A percentile compares a stretch with the other conserved stretches of the same genome.
These are phyloP conservation scores for Verbascum thapsus DNA, from an alignment of 257 asterid genomes.

Conservation along the genomic window DNA sequence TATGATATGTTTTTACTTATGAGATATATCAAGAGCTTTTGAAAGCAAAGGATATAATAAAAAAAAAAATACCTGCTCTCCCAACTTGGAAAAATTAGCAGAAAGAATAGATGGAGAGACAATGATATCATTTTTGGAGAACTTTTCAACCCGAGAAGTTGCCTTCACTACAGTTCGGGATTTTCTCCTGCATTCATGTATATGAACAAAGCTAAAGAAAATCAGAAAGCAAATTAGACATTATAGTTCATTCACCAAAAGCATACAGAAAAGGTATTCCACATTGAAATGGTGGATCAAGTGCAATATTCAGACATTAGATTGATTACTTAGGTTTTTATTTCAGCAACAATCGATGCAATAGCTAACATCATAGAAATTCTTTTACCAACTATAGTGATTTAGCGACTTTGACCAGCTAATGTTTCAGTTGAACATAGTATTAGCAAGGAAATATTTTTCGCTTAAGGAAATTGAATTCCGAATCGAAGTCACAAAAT, in stretches of 20 bases:
- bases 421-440: not conserved
- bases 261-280: too few relatives aligned
- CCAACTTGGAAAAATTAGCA: conserved; percentile 89
- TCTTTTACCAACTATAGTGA: not conserved
- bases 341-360: not conserved
- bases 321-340: not conserved
- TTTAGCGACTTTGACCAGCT: conserved; percentile 7
- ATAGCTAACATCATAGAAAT: not conserved
- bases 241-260: not conserved
- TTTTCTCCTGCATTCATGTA: conserved; percentile 61
- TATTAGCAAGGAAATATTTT: too few relatives aligned
- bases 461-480: not conserved
- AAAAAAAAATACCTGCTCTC: conserved; percentile 76
- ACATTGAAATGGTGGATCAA: too few relatives aligned
- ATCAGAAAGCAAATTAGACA: conserved; percentile 24
- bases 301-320: not conserved
- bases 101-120: conserved; percentile 99
- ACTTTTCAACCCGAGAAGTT: conserved; percentile 85
- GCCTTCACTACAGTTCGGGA: conserved; percentile 73
- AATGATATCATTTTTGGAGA: conserved; percentile 84
- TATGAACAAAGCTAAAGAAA: conserved; percentile 9
- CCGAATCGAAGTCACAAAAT: not conserved
- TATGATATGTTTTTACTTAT: conserved; percentile 15
- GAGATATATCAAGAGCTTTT: conserved; percentile 5
- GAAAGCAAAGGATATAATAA: conserved; percentile 14